Evolutionary conservation across 2,329 filamentous ascomycete species (phyloP).

Genomic region (Colletotrichum cuscutae): DNA sequence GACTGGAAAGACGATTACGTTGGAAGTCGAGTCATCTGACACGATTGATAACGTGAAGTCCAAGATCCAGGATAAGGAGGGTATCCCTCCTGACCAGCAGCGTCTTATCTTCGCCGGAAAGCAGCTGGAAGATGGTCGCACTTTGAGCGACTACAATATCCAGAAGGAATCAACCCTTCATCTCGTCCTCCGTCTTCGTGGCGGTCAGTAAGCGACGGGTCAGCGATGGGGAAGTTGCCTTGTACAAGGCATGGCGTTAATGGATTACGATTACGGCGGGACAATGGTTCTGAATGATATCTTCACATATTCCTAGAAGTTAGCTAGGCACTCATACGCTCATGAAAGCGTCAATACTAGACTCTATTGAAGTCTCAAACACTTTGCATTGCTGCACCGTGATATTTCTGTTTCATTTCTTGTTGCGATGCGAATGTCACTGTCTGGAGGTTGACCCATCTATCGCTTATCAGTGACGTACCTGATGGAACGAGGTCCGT

Average conservation of each 20-base stretch:
- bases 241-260: conserved; percentile 12
- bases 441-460: not conserved
- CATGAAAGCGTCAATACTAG: conserved; percentile 30
- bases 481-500: not conserved
- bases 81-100: conserved; percentile 95
- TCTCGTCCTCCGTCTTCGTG: conserved; percentile 85
- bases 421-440: not conserved
- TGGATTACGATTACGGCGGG: conserved; percentile 40
- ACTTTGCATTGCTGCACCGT: not conserved
- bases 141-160: conserved; percentile 90
- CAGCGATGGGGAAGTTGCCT: not conserved
- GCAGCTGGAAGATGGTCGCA: conserved; percentile 94
- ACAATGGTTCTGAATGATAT: conserved; percentile 36
- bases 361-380: conserved; percentile 25
- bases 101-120: conserved; percentile 96
- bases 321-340: conserved; percentile 18
- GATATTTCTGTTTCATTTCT: not conserved
- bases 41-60: conserved; percentile 97
- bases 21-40: conserved; percentile 88
- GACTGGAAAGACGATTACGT: conserved; percentile 92
- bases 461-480: conserved; percentile 30
- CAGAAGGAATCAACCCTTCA: conserved; percentile 82
- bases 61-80: conserved; percentile 98
- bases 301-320: conserved; percentile 27
- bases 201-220: conserved; percentile 59